Conservation (phyloP, 441 rosid genomes). For the Gossypium lobatum region DNA sequence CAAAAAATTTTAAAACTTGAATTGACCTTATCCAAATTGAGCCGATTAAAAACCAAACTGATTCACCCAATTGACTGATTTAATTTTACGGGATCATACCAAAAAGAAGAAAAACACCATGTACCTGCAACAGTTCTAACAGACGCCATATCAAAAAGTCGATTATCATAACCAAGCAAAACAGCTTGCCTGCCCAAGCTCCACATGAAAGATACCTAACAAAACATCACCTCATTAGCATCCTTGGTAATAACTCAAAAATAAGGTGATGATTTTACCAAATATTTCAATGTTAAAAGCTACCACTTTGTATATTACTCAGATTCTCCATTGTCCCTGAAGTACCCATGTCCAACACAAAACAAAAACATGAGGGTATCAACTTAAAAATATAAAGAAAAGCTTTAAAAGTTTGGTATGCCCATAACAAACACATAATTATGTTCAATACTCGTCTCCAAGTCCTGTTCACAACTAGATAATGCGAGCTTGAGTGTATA, state of each 20-base stretch:
- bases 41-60: no score
- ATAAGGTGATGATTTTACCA: not conserved
- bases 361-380: not conserved
- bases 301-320: not conserved
- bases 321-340: not conserved
- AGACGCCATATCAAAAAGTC: constrained; percentile 75
- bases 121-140: constrained; percentile 61
- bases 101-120: not conserved
- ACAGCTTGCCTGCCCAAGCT: constrained; percentile 92
- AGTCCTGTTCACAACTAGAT: not conserved
- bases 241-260: not conserved
- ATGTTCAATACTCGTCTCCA: not conserved
- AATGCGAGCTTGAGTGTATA: not conserved
- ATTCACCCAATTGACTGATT: not conserved
- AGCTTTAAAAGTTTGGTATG: not conserved
- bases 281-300: not conserved
- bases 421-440: not conserved
- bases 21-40: no score
- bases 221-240: constrained; percentile 13
- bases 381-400: not conserved
- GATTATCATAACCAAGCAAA: constrained; percentile 86
- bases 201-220: constrained; percentile 85
- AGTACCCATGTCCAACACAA: not conserved
- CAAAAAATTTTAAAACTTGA: no score
- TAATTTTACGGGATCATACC: not conserved